Evolutionary conservation across 768 basidiomycete species (phyloP).

Genomic region (Exidia glandulosa): DNA sequence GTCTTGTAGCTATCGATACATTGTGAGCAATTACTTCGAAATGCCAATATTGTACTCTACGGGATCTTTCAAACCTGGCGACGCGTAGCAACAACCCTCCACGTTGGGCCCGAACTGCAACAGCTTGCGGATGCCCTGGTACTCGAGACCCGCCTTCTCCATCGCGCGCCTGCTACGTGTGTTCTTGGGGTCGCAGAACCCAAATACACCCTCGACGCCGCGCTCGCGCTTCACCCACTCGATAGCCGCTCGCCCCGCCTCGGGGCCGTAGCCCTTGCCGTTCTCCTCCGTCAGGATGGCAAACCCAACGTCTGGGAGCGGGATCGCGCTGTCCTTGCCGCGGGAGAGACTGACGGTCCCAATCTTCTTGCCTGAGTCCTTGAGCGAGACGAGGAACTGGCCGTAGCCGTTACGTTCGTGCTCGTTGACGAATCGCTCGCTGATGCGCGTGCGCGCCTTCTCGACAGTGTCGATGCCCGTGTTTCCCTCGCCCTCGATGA

Average conservation of each 20-base stretch:
- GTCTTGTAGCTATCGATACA: too few relatives aligned
- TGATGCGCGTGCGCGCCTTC: neutral
- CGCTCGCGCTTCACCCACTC: neutral
- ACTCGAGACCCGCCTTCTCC: neutral
- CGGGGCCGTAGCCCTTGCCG: neutral
- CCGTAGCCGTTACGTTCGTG: neutral
- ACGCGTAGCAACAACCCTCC: too few relatives aligned
- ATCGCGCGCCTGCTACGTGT: neutral
- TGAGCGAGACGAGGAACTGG: neutral
- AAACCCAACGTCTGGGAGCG: neutral
- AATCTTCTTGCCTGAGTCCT: neutral
- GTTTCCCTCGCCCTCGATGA: neutral
- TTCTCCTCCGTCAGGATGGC: neutral
- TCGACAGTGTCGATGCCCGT: neutral
- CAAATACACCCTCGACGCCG: neutral
- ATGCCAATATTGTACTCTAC: too few relatives aligned
- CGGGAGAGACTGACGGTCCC: neutral
- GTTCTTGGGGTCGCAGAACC: neutral
- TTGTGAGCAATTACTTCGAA: too few relatives aligned
- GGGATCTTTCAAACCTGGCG: too few relatives aligned
- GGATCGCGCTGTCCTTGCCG: neutral
- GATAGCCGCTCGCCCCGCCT: neutral
- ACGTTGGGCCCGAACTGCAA: too few relatives aligned
- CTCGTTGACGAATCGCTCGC: neutral
- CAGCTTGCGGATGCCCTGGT: neutral